phyloP scores from a whole-genome alignment of 192 early-diverging fungal genomes.

The Rhizoclosmatium sp. region DNA sequence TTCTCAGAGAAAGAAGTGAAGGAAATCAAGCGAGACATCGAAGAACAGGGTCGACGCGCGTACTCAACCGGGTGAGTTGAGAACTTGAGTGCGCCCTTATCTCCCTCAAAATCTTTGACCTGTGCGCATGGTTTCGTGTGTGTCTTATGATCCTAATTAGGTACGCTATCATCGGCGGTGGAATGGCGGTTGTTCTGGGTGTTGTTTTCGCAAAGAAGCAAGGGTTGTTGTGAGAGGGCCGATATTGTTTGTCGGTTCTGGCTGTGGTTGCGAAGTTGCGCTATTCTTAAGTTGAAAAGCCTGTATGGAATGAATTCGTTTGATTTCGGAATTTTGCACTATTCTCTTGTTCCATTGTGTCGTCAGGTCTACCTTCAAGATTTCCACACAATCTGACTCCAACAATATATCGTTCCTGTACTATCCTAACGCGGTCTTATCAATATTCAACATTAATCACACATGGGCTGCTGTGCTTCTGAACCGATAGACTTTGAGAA shows the following conservation, averaged over 20 bases:
- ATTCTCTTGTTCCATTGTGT: too few species aligned
- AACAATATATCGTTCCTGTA: too few species aligned
- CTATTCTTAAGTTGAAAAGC: too few species aligned
- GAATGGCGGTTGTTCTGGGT: conserved; percentile 25
- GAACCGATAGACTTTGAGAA: conserved; percentile 73
- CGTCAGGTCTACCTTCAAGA: too few species aligned
- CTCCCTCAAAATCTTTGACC: background rate
- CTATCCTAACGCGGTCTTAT: too few species aligned
- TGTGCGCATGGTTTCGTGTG: background rate
- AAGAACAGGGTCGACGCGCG: conserved; percentile 2
- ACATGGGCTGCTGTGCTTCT: conserved; percentile 55
- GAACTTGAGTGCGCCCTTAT: background rate
- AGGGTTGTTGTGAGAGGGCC: background rate
- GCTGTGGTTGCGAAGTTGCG: too few species aligned
- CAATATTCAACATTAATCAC: too few species aligned
- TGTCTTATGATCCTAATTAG: background rate
- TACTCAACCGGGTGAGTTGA: conserved; percentile 13
- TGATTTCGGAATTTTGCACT: too few species aligned
- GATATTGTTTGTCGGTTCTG: too few species aligned
- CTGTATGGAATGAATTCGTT: too few species aligned
- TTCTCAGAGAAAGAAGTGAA: conserved; percentile 25
- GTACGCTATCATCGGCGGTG: conserved; percentile 32
- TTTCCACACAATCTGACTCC: too few species aligned
- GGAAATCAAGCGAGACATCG: conserved; percentile 33
- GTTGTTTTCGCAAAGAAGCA: conserved; percentile 16